Evolutionary conservation across 352 stramenopile genomes (phyloP), one percentile per base, ranked within the genome.

Genomic region (Lagenidium giganteum): DNA sequence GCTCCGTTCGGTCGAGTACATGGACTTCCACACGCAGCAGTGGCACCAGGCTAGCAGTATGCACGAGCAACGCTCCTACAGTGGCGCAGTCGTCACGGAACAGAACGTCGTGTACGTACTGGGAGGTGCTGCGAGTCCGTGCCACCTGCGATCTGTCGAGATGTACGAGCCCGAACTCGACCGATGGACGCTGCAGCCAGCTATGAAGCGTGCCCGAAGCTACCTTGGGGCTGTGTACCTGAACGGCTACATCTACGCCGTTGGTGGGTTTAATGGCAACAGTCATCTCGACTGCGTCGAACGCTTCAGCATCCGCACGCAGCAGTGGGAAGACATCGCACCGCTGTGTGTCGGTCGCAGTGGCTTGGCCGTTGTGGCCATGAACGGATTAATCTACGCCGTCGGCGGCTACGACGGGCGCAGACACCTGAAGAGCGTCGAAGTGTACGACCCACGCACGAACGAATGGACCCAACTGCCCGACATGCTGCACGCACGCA

Each of bases 181-280:
- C 46, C n/a, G 21, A 1, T 90, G 77, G 77, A 55, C 42, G 13
- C 5, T 50, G 0, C 54, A 84, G 54, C 59, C 71, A n/a, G 34
- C 67, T 4, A 90, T 90, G 74, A 51, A 54, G 17, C 69, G 76
- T 8, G 46, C 59, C 2, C 47, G 77, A 6, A 90, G 77, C 44
- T 90, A 90, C 45, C 42, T 90, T 3, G 77, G 77, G 12, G 64
- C 69, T 3, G 53, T 53, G 9, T 54, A 70, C 7, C 51, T 83
- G 5, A 58, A 64, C 18, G 51, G 66, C 3, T 78, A 64, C 33
- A 65, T 90, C 28, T 90, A 86, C 40, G 71, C 59, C 0, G 62
- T 90, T 2, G 77, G 77, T 2, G 77, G 77, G 0, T 90, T 87
- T 43, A 87, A 90, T 39, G 77, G 77, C 0, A 64, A 72, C n/a